These are phyloP conservation scores for Corymbia citriodora DNA, from an alignment of 441 rosid species.

Conservation along the genomic window DNA sequence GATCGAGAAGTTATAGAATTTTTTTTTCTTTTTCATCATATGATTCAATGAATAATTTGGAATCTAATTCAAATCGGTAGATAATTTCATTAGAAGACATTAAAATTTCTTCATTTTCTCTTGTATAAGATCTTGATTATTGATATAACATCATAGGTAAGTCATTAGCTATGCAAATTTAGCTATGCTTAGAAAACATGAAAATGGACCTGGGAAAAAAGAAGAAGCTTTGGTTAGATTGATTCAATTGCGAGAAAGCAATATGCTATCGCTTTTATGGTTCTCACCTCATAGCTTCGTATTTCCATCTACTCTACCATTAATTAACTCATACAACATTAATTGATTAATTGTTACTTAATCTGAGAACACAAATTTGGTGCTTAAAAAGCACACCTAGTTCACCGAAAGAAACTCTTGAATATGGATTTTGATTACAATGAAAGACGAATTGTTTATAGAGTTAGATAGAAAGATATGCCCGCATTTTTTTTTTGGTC, in stretches of 20 bases:
- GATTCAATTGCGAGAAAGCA: neutral
- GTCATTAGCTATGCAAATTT: neutral
- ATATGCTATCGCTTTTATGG: neutral
- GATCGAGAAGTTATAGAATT: neutral
- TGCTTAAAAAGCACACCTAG: neutral
- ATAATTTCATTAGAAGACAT: neutral
- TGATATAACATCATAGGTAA: neutral
- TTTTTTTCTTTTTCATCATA: neutral
- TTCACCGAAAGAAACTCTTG: too few species aligned
- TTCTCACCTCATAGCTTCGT: neutral
- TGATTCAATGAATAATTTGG: neutral
- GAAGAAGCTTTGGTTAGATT: neutral
- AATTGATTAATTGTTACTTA: neutral
- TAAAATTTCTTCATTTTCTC: neutral
- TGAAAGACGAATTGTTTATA: neutral
- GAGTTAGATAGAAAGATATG: neutral
- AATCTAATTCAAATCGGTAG: neutral
- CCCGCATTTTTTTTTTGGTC: neutral
- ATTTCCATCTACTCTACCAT: neutral
- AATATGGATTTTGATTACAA: neutral
- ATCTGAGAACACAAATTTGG: neutral
- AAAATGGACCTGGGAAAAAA: neutral
- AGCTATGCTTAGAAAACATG: neutral
- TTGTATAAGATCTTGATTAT: neutral
- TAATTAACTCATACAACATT: neutral